A percentile compares a stretch with the other conserved stretches of the same genome.
Evolutionary conservation across 2,329 filamentous ascomycete species (phyloP).

Genomic region (Myriangium duriaei): DNA sequence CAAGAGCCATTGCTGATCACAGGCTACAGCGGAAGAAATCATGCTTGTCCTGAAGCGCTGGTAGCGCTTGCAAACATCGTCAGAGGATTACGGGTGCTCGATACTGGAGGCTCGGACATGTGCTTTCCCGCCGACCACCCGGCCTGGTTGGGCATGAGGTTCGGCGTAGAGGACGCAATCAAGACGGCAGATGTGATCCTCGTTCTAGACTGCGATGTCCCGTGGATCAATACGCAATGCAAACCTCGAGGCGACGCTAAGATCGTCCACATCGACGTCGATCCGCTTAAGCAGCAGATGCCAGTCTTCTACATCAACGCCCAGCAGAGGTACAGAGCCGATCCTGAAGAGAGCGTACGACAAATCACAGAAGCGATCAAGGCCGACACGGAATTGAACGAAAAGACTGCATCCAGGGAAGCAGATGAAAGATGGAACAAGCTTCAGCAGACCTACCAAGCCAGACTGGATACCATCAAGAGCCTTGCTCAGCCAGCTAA

Average conservation of each 20-base stretch:
- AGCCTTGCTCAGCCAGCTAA: constrained; percentile 44
- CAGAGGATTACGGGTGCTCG: constrained; percentile 57
- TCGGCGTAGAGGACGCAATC: constrained; percentile 61
- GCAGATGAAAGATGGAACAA: constrained; percentile 39
- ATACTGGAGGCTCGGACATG: constrained; percentile 70
- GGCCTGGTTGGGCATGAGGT: constrained; percentile 50
- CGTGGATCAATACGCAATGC: constrained; percentile 77
- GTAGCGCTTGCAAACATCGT: constrained; percentile 56
- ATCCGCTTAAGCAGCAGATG: constrained; percentile 53
- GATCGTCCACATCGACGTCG: constrained; percentile 54
- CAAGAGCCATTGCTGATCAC: constrained; percentile 57
- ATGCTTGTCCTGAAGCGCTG: constrained; percentile 46
- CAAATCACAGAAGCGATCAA: constrained; percentile 56
- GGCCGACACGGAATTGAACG: constrained; percentile 29
- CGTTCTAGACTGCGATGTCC: constrained; percentile 79
- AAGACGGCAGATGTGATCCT: constrained; percentile 70
- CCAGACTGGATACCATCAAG: constrained; percentile 49
- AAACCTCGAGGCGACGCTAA: constrained; percentile 43
- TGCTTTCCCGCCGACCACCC: constrained; percentile 62
- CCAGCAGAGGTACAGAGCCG: constrained; percentile 38
- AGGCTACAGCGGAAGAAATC: constrained; percentile 60
- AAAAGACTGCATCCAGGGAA: constrained; percentile 28
- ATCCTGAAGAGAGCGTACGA: constrained; percentile 45
- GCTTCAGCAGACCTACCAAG: constrained; percentile 45
- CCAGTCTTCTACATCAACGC: constrained; percentile 46